Conservation (phyloP, 2,329 filamentous ascomycete species). For the Cladobotryum protrusum region DNA sequence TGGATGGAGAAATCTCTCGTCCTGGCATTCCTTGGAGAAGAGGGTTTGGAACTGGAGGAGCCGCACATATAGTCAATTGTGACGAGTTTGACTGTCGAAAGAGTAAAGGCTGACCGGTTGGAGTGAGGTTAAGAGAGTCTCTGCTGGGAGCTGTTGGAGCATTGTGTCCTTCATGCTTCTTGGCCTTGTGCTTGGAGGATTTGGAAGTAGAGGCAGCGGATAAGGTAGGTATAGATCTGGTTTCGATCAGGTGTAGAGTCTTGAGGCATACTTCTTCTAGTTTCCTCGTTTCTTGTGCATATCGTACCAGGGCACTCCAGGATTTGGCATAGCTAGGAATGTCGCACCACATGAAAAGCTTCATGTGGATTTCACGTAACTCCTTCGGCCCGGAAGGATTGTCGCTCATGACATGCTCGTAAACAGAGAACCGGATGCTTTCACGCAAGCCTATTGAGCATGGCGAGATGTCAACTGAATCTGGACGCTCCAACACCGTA, state of each 20-base stretch:
- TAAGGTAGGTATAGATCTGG: background rate
- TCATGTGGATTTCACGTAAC: conserved; percentile 22
- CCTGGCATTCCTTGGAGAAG: conserved; percentile 33
- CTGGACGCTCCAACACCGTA: conserved; percentile 15
- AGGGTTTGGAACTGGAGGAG: conserved; percentile 34
- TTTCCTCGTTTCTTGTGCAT: conserved; percentile 29
- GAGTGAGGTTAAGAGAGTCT: conserved; percentile 10
- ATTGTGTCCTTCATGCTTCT: background rate
- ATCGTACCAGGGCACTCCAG: conserved; percentile 24
- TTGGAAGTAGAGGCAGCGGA: background rate
- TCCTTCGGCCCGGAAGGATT: conserved; percentile 16
- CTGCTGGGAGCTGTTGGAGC: conserved; percentile 7
- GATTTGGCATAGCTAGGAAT: conserved; percentile 24
- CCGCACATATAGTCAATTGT: conserved; percentile 4
- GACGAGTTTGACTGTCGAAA: conserved; percentile 3
- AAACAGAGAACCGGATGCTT: conserved; percentile 30
- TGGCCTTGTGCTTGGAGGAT: conserved; percentile 1
- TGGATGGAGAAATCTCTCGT: conserved; percentile 32
- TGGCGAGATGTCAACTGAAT: conserved; percentile 22
- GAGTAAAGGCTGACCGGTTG: conserved; percentile 7
- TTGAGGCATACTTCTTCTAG: conserved; percentile 25
- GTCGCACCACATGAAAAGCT: conserved; percentile 28
- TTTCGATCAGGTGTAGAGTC: conserved; percentile 18
- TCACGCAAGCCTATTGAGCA: conserved; percentile 27
- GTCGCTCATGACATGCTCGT: conserved; percentile 26